Conservation (phyloP, 441 rosid genomes). For the Syzygium malaccense region DNA sequence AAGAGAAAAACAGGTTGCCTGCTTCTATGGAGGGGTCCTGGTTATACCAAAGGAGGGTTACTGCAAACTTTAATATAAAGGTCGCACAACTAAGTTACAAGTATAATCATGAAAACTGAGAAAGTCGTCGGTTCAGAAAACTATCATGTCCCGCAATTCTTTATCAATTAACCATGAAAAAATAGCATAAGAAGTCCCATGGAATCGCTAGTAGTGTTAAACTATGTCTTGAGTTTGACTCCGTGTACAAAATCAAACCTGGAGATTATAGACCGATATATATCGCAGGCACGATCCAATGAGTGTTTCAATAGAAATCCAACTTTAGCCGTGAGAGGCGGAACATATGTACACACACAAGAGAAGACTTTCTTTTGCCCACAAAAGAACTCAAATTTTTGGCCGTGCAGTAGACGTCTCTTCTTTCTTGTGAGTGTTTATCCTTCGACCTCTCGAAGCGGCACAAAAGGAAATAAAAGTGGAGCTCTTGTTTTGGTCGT, state of each 20-base stretch:
- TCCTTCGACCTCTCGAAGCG: background rate
- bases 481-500: background rate
- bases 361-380: background rate
- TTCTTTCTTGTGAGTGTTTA: background rate
- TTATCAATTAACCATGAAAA: background rate
- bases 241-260: rapidly evolving
- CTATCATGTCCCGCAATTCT: background rate
- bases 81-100: background rate
- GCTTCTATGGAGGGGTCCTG: rapidly evolving
- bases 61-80: background rate
- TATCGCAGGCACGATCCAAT: background rate
- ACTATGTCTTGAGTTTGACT: background rate
- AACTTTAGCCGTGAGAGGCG: background rate
- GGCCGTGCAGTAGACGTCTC: background rate
- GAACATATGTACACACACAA: background rate
- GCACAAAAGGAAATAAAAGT: background rate
- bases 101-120: background rate
- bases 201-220: no score
- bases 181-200: background rate
- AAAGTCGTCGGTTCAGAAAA: rapidly evolving
- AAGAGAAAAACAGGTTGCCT: background rate
- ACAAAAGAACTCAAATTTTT: no score
- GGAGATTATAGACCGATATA: background rate
- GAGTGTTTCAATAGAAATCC: background rate
- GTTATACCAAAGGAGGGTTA: background rate